Percentiles rank a stretch among this genome's conserved stretches.
Evolutionary conservation across 1,284 basidiomycete species (phyloP).

Genomic region (Leccinum idahoense): DNA sequence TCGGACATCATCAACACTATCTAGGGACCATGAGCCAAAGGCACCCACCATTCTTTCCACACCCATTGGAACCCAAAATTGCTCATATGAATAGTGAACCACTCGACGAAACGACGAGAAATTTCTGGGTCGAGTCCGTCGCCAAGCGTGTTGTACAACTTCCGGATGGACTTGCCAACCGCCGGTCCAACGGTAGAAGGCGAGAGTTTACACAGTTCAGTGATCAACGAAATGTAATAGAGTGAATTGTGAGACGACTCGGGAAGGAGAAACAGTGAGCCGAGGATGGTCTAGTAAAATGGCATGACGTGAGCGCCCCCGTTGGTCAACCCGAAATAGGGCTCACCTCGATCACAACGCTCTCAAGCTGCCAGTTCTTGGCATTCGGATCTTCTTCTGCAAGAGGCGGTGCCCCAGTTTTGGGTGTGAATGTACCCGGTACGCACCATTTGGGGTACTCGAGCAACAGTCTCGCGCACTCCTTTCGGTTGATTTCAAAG

Average conservation of each 20-base stretch:
- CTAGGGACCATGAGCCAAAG: neutral
- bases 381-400: slow-evolving; percentile 47
- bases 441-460: slow-evolving; percentile 85
- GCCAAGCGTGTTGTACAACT: slow-evolving; percentile 70
- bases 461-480: slow-evolving; percentile 83
- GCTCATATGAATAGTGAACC: slow-evolving; percentile 95
- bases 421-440: slow-evolving; percentile 79
- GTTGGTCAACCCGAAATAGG: neutral
- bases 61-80: slow-evolving; percentile 99
- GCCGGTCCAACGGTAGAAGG: slow-evolving; percentile 92
- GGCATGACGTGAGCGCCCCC: slow-evolving; percentile 1
- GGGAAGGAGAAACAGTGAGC: slow-evolving; percentile 75
- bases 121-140: slow-evolving; percentile 86
- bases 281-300: slow-evolving; percentile 60
- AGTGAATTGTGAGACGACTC: slow-evolving; percentile 72
- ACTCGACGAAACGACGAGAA: slow-evolving; percentile 79
- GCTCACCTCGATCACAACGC: slow-evolving; percentile 69
- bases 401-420: slow-evolving; percentile 47
- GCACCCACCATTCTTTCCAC: slow-evolving; percentile 95
- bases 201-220: slow-evolving; percentile 90
- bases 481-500: slow-evolving; percentile 95
- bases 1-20: slow-evolving; percentile 1
- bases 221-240: slow-evolving; percentile 87
- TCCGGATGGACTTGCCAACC: slow-evolving; percentile 91
- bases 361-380: slow-evolving; percentile 77